Evolutionary conservation across 2,329 filamentous ascomycete genomes (phyloP).

Genomic region (Dryadomyces quercus-mongolicae): DNA sequence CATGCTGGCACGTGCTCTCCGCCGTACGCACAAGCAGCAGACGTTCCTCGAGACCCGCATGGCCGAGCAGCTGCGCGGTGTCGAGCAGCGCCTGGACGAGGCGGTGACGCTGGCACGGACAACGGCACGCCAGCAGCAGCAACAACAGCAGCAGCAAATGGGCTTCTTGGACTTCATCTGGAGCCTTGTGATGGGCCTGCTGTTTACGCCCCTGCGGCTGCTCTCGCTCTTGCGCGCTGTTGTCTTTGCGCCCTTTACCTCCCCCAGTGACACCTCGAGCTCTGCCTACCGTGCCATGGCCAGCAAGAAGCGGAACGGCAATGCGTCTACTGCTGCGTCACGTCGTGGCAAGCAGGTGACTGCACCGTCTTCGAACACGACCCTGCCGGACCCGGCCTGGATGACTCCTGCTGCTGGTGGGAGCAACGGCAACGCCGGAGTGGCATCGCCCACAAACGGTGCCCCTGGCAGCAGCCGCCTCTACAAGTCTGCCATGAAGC

Average conservation of each 20-base stretch:
- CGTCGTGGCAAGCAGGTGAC: too few relatives aligned
- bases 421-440: too few relatives aligned
- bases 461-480: too few relatives aligned
- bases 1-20: constrained; percentile 74
- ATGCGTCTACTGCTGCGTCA: too few relatives aligned
- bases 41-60: constrained; percentile 63
- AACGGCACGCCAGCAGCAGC: constrained; percentile 42
- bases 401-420: too few relatives aligned
- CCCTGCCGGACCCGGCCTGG: too few relatives aligned
- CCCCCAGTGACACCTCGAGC: not conserved
- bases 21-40: constrained; percentile 83
- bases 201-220: not conserved
- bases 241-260: not conserved
- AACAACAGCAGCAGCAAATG: constrained; percentile 6
- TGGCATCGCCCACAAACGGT: too few relatives aligned
- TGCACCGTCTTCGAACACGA: too few relatives aligned
- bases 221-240: not conserved
- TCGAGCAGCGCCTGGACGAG: constrained; percentile 64
- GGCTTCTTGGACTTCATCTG: not conserved
- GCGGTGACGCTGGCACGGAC: constrained; percentile 71
- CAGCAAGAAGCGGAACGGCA: not conserved
- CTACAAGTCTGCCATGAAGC: too few relatives aligned
- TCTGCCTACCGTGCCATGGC: not conserved
- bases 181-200: not conserved
- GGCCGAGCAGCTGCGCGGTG: constrained; percentile 58